Percentiles rank a stretch among this genome's conserved stretches.
These are phyloP conservation scores for Metschnikowia similis DNA, from an alignment of 805 yeast species.

Conservation along the genomic window DNA sequence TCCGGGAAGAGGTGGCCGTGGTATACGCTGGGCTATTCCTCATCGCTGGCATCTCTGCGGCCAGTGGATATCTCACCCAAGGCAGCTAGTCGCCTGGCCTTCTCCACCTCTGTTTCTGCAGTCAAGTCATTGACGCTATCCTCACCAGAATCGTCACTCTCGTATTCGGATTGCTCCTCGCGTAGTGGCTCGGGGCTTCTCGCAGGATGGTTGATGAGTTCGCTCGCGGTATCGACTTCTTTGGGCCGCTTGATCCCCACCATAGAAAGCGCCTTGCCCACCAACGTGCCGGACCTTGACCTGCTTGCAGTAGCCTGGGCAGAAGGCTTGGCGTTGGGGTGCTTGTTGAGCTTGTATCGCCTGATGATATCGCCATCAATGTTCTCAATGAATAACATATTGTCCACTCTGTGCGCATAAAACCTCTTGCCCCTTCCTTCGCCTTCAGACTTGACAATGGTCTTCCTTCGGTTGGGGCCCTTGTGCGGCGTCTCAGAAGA, in stretches of 20 bases:
- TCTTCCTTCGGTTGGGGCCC: slow-evolving; percentile 14
- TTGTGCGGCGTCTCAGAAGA: neutral
- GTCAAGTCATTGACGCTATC: slow-evolving; percentile 20
- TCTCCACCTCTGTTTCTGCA: slow-evolving; percentile 64
- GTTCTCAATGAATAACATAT: slow-evolving; percentile 77
- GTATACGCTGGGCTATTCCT: slow-evolving; percentile 22
- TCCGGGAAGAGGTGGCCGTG: too few species aligned
- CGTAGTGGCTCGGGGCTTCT: neutral
- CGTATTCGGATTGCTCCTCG: slow-evolving; percentile 10
- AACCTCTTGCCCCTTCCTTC: slow-evolving; percentile 26
- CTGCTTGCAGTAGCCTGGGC: slow-evolving; percentile 16
- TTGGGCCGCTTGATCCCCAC: slow-evolving; percentile 46
- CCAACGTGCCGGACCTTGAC: slow-evolving; percentile 38
- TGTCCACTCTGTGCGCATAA: slow-evolving; percentile 76
- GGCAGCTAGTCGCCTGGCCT: slow-evolving; percentile 57
- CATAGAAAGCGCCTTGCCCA: slow-evolving; percentile 46
- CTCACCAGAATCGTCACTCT: slow-evolving; percentile 12
- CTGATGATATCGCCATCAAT: slow-evolving; percentile 89
- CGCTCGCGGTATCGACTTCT: slow-evolving; percentile 6
- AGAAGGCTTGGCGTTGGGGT: slow-evolving; percentile 17
- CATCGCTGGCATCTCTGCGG: slow-evolving; percentile 47
- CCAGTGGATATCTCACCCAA: slow-evolving; percentile 41
- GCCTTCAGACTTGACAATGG: slow-evolving; percentile 28
- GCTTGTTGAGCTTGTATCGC: slow-evolving; percentile 68
- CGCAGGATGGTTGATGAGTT: neutral